Percentiles rank a stretch among this genome's conserved stretches.
Evolutionary conservation across 805 yeast species (phyloP).

Genomic region (Sugiyamaella floridensis): DNA sequence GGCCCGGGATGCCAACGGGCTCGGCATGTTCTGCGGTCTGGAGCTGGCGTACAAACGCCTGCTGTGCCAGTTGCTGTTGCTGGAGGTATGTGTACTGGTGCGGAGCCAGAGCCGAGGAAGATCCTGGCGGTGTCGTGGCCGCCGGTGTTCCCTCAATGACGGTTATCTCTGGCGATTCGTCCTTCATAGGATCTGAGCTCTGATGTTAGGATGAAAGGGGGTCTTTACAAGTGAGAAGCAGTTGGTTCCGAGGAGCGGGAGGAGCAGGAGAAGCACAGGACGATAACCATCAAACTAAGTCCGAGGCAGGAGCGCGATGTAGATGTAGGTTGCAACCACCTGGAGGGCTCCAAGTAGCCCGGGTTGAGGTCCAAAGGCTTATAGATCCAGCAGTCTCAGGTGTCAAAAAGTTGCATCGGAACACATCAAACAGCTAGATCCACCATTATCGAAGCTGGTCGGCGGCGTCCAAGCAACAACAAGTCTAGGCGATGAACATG

Average conservation of each 20-base stretch:
- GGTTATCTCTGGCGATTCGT: slow-evolving; percentile 4
- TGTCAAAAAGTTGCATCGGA: no score
- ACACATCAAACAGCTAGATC: no score
- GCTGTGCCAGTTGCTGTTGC: slow-evolving; percentile 18
- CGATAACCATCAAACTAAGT: no score
- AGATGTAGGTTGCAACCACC: no score
- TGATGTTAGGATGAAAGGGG: not conserved
- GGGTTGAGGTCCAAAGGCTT: no score
- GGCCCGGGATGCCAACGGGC: slow-evolving; percentile 15
- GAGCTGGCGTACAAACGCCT: slow-evolving; percentile 11
- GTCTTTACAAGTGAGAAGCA: not conserved
- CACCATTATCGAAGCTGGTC: no score
- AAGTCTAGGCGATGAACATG: no score
- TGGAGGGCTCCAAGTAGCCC: no score
- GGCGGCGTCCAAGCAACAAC: no score
- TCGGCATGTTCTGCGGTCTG: slow-evolving; percentile 9
- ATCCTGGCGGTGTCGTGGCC: not conserved
- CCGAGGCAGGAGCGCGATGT: no score
- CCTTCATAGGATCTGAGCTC: not conserved
- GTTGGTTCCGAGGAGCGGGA: not conserved
- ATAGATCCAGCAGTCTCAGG: no score
- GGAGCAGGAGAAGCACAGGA: no score
- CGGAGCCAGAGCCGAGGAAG: not conserved
- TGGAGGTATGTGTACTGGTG: slow-evolving; percentile 14
- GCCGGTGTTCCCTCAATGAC: slow-evolving; percentile 9